Percentiles rank a stretch among this genome's conserved stretches.
Conservation (phyloP, 148 eudicot species). For the Gaultheria prostrata region DNA sequence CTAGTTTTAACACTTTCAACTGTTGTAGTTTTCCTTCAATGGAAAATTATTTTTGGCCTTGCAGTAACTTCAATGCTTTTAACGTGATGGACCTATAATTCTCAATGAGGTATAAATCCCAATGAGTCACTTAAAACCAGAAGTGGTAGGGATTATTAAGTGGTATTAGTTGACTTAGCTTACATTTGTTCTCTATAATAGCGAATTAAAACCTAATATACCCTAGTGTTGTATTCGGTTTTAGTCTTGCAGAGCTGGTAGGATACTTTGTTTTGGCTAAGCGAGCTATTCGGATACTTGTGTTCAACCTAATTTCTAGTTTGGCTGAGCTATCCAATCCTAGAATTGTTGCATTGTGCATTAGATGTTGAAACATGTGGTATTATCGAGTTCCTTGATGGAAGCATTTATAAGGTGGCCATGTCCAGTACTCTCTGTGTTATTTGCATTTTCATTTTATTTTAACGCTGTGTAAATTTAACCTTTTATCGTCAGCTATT, state of each 20-base stretch:
- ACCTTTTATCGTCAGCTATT: background rate
- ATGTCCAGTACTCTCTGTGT: background rate
- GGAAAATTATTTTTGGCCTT: background rate
- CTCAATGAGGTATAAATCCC: background rate
- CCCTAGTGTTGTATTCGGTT: background rate
- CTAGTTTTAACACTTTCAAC: background rate
- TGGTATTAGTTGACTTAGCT: background rate
- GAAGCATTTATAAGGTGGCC: slow-evolving; percentile 2
- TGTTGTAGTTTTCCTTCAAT: background rate
- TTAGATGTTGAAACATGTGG: background rate
- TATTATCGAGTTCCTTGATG: background rate
- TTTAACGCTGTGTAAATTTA: background rate
- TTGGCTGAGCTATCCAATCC: background rate
- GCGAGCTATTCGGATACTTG: background rate
- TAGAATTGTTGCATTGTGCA: background rate
- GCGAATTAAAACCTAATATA: background rate
- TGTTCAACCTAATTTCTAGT: background rate
- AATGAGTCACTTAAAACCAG: background rate
- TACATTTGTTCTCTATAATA: background rate
- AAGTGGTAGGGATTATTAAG: background rate
- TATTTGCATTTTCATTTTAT: background rate
- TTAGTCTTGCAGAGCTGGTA: background rate
- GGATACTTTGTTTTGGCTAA: no score
- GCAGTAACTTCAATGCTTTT: background rate
- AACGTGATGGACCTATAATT: background rate